Base-by-base conservation (phyloP, 371 early-diverging fungal species). In the Coemansia sp. region DNA sequence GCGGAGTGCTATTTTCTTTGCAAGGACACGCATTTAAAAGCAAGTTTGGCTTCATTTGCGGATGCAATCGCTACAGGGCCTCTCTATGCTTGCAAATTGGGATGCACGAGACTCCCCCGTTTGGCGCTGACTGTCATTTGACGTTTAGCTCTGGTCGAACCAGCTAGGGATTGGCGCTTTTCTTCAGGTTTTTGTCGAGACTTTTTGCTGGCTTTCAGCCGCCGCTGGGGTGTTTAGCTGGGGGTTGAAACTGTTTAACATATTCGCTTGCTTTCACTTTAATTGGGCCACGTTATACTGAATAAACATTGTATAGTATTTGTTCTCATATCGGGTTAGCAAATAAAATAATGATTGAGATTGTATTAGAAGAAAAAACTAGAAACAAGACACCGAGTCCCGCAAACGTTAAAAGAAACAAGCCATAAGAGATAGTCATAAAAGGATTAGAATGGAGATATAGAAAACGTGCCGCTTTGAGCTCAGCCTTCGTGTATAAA, bases 361-460 rank as follows among this genome's bases (percentile, higher is more conserved):
- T 34, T 34, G 6, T 34, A 34, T 34, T 34, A 34, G 34, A 34
- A 34, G 7, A 42, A 16, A 42, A 42, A 42, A 42, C 42, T 42
- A 42, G 16, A 42, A 13, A 16, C 13, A 42, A 16, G 48, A 48
- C 48, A 48, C 48, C 21, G 48, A 48, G 48, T 48, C 48, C 48
- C n/a, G 48, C 48, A 18, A 48, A 16, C 48, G 48, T 48, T n/a
- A 48, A 48, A 48, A 48, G 48, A 48, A n/a, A 45, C 45, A 48
- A 16, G n/a, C 18, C 48, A 18, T 48, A 18, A 45, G n/a, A 53
- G 16, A 53, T 51, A 51, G 51, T 51, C 51, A 22, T 51, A 21
- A 51, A 50, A 18, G 8, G 27, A 26, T 27, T 26, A 26, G 13
- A 24, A 53, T 26, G 3, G 26, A 51, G 8, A 51, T n/a, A 10